Base-by-base conservation (phyloP, 2,329 filamentous ascomycete species). In the Geosmithia putterillii region DNA sequence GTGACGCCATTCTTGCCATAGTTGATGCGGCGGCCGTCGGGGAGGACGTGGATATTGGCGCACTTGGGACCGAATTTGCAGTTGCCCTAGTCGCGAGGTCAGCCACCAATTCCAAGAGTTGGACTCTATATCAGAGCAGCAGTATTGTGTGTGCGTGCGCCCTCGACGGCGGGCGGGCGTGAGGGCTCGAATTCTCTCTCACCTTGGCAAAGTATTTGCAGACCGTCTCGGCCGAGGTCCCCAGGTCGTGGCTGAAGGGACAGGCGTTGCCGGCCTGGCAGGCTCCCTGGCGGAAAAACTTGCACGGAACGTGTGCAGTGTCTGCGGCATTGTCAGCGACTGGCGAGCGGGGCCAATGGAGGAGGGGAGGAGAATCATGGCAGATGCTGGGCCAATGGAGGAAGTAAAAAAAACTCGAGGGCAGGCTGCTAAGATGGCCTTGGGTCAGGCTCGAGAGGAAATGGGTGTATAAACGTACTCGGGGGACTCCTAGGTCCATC, bases 141-240 rank as follows among this genome's bases (percentile, higher is more conserved):
- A n/a, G n/a, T n/a, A 37, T 12, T 12, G 35, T 7, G 10, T 32
- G 28, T 20, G 23, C 4, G 39, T 18, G 22, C 20, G 22, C n/a
- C n/a, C n/a, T n/a, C n/a, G 19, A 14, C 14, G 21, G 39, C 20
- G 21, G 23, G 12, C 15, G 39, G 25, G 25, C 20, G 23, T 19
- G 38, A 18, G 20, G 8, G 37, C 25, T 21, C 14, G 10, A 12
- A 32, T 9, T 12, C 15, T 12, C n/a, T 9, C 41, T 23, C 15
- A 94, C 88, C 82, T 96, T 98, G 58, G 89, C 85, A 62, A 96
- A 98, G 68, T 96, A 98, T 67, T 96, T 98, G 81, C 92, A 98
- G 51, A 94, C 80, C 48, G 85, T 89, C 61, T 95, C 87, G 42
- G 84, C 77, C 36, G 88, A 79, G 23, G 81, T 76, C 59, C 92